Evolutionary conservation across 768 basidiomycete species (phyloP).

Genomic region (Krasilnikovozyma curviuscula): DNA sequence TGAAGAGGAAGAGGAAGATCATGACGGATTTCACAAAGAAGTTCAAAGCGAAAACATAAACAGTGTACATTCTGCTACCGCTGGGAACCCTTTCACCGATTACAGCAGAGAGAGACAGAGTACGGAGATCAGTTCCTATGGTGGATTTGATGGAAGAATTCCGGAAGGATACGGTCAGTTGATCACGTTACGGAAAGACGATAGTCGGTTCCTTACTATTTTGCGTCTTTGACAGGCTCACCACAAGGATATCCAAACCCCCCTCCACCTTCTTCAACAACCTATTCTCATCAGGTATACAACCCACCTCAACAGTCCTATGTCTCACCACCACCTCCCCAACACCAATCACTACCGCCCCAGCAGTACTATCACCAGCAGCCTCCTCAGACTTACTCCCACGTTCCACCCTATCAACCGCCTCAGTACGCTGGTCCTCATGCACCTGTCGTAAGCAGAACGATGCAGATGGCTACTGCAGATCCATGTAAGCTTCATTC

Average conservation of each 20-base stretch:
- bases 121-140: slow-evolving; percentile 64
- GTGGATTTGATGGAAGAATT: slow-evolving; percentile 73
- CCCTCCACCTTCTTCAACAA: no score
- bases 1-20: slow-evolving; percentile 37
- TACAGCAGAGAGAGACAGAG: slow-evolving; percentile 14
- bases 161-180: slow-evolving; percentile 47
- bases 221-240: no score
- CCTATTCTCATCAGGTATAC: no score
- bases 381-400: not conserved
- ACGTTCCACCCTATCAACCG: slow-evolving; percentile 27
- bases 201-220: no score
- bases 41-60: not conserved
- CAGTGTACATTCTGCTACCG: slow-evolving; percentile 26
- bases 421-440: slow-evolving; percentile 24
- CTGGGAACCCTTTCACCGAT: slow-evolving; percentile 19
- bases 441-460: slow-evolving; percentile 51
- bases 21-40: slow-evolving; percentile 23
- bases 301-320: no score
- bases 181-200: no score
- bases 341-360: not conserved
- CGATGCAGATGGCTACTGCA: slow-evolving; percentile 51
- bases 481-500: slow-evolving; percentile 20
- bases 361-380: no score
- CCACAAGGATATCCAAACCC: no score
- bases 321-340: not conserved